Conservation (phyloP, 1,284 basidiomycete species). For the Neonothopanus nambi region DNA sequence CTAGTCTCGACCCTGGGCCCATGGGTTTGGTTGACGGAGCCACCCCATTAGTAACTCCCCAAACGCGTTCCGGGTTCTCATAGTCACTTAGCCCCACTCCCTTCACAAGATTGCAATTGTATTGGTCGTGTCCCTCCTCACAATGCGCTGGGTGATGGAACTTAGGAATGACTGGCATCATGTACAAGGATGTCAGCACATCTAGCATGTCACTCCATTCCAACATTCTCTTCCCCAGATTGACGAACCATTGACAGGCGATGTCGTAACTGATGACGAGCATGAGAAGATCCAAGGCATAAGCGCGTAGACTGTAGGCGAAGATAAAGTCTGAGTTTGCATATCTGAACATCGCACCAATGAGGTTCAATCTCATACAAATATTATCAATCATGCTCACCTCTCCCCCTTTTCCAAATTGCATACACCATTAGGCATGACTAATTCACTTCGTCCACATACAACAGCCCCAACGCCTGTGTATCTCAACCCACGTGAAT, state of each 20-base stretch:
- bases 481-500: slow-evolving; percentile 1
- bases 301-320: neutral
- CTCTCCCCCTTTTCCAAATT: slow-evolving; percentile 11
- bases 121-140: slow-evolving; percentile 10
- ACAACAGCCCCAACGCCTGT: slow-evolving; percentile 3
- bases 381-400: neutral
- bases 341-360: neutral
- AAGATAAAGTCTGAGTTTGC: neutral
- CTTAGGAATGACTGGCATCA: slow-evolving; percentile 10
- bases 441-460: slow-evolving; percentile 6
- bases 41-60: slow-evolving; percentile 16
- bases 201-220: neutral
- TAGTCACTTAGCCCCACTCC: slow-evolving; percentile 14
- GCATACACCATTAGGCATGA: slow-evolving; percentile 6
- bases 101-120: slow-evolving; percentile 15
- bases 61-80: slow-evolving; percentile 18
- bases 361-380: neutral
- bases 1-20: slow-evolving; percentile 13
- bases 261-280: slow-evolving; percentile 2
- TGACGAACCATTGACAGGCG: slow-evolving; percentile 2
- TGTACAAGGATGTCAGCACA: neutral
- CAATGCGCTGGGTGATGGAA: slow-evolving; percentile 6
- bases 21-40: slow-evolving; percentile 17
- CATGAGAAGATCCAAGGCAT: neutral
- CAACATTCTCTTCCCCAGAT: neutral